Conservation (phyloP, 495 filamentous ascomycete genomes). For the Aspergillus cristatus region DNA sequence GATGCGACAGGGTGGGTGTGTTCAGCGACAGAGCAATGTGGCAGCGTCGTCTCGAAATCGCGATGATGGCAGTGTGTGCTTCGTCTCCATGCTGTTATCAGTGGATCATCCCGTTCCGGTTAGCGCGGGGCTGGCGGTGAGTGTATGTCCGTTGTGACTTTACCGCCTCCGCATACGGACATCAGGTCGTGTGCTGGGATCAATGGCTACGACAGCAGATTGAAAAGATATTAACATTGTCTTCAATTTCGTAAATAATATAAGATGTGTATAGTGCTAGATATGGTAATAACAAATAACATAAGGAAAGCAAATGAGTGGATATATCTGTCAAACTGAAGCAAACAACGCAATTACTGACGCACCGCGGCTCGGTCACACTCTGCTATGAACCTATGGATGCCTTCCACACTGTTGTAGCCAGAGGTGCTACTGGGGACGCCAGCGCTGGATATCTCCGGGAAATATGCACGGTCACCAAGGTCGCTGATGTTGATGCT, state of each 20-base stretch:
- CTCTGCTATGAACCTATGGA: slow-evolving; percentile 79
- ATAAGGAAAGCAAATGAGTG: slow-evolving; percentile 2
- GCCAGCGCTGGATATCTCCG: slow-evolving; percentile 23
- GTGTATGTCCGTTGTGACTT: slow-evolving; percentile 1
- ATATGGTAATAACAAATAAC: not conserved
- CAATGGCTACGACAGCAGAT: no score
- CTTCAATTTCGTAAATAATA: no score
- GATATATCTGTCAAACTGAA: slow-evolving; percentile 17
- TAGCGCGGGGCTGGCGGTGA: slow-evolving; percentile 25
- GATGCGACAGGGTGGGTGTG: no score
- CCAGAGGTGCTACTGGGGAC: slow-evolving; percentile 39
- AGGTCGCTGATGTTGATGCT: slow-evolving; percentile 46
- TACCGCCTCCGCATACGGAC: slow-evolving; percentile 16
- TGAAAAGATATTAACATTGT: no score
- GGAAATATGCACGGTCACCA: slow-evolving; percentile 34
- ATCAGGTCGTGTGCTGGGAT: no score
- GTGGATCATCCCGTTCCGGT: slow-evolving; percentile 11
- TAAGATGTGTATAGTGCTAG: no score
- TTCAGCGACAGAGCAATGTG: no score
- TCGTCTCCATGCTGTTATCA: slow-evolving; percentile 19
- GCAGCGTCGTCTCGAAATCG: no score
- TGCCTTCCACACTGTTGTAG: slow-evolving; percentile 76
- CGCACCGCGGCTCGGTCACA: slow-evolving; percentile 53
- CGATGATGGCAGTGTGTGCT: slow-evolving; percentile 11
- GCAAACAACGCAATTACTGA: slow-evolving; percentile 2